Base-by-base conservation (phyloP, 2,329 filamentous ascomycete genomes). In the Hymenoscyphus albidus region DNA sequence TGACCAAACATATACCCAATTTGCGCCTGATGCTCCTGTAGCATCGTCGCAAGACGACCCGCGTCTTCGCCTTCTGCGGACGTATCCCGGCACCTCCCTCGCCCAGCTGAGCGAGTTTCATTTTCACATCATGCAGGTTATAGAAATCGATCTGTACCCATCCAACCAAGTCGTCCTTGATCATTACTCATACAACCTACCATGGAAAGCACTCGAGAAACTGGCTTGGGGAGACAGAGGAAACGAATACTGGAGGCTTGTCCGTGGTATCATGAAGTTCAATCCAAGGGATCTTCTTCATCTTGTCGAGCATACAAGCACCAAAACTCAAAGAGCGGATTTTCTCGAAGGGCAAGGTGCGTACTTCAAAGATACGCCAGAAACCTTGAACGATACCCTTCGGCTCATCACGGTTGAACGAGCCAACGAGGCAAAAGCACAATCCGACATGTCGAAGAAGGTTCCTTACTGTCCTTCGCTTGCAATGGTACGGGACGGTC, bases 201-300 rank as follows among this genome's bases (percentile, higher is more conserved):
- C 73, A 22, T 62, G 68, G 9, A 57, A 64, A 22, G 64, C 67
- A 3, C 63, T 73, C 1, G 67, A 65, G n/a, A 71, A 71, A 16
- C 67, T 74, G 5, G 72, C 69, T n/a, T 74, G 73, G 73, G 73
- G 73, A 35, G 64, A 72, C 40, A 68, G 70, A 44, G 72, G 70
- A 31, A 65, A 62, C n/a, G 64, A 68, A 14, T 70, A 74, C 59
- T 65, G 67, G 27, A 59, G 62, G 2, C 65, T 74, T 0, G 65
- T 74, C 6, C 59, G 67, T 3, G 69, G 70, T 59, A 69, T 74
- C 35, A 69, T 73, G 62, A 73, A 73, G 61, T 65, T 72, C 13
- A 66, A 63, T 16, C 73, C 73, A 3, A 65, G 64, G 4, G 72
- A 73, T 48, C 58, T 74, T 10, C 62, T 74, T 1, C 69, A 74